Percentiles rank a stretch among this genome's conserved stretches.
Evolutionary conservation across 164 flowering plant species (phyloP).

Genomic region (Paratinospora sagittata): DNA sequence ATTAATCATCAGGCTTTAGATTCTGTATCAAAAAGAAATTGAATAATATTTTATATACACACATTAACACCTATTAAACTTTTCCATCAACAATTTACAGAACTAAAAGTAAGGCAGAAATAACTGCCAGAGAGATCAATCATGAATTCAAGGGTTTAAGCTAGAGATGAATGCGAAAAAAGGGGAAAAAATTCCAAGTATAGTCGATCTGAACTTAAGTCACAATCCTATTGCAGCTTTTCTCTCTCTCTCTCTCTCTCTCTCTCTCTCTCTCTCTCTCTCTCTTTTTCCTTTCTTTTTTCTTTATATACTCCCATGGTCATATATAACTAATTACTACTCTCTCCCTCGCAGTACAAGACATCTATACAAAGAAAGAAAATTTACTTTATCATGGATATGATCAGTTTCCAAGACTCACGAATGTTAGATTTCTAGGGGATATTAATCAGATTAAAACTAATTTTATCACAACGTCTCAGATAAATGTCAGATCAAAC

Average conservation of each 20-base stretch:
- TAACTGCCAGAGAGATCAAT: background rate
- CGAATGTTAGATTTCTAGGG: background rate
- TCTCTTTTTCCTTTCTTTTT: no score
- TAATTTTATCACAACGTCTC: background rate
- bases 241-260: no score
- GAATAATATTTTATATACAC: background rate
- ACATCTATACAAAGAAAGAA: no score
- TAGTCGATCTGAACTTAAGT: background rate
- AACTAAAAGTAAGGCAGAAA: no score
- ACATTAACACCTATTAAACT: background rate
- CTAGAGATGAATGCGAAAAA: background rate
- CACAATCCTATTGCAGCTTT: background rate
- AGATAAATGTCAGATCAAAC: background rate
- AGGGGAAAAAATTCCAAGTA: background rate
- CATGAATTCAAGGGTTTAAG: background rate
- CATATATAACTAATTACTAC: no score
- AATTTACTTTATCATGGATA: no score
- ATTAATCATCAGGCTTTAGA: background rate
- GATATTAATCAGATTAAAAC: background rate
- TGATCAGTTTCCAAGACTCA: no score
- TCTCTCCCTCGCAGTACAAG: no score
- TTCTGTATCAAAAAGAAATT: background rate
- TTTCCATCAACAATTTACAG: background rate
- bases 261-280: no score
- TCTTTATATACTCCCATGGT: no score